Percentiles rank a stretch among this genome's conserved stretches.
These are phyloP conservation scores for Sugiyamaella xylanicola DNA, from an alignment of 1,139 yeast genomes.

Conservation along the genomic window DNA sequence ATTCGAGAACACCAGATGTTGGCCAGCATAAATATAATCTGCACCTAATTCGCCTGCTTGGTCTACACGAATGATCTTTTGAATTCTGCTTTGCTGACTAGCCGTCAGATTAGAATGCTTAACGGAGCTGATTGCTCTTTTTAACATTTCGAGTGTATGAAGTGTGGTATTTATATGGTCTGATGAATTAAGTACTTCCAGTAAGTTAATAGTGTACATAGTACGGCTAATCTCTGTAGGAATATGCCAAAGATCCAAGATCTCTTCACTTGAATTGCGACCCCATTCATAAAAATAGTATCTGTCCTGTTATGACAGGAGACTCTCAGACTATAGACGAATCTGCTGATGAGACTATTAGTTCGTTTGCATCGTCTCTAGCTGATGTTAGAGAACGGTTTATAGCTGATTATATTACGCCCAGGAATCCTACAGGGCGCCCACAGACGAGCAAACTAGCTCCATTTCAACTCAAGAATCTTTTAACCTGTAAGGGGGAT, in stretches of 20 bases:
- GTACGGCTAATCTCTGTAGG: no score
- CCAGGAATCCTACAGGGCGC: no score
- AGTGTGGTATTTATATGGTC: not conserved
- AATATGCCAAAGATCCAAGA: no score
- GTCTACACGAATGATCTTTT: conserved; percentile 82
- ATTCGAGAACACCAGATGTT: conserved; percentile 70
- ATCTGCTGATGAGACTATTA: no score
- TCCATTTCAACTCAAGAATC: not conserved
- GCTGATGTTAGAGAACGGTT: no score
- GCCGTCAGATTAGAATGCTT: conserved; percentile 27
- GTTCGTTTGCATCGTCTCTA: no score
- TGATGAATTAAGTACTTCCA: not conserved
- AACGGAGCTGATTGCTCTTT: conserved; percentile 33
- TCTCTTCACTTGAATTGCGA: no score
- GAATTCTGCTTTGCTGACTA: conserved; percentile 59
- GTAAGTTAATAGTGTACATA: no score
- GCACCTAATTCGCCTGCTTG: conserved; percentile 99
- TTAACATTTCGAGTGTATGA: conserved; percentile 16
- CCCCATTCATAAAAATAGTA: not conserved
- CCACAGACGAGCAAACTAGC: no score
- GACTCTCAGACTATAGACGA: not conserved
- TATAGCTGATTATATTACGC: no score
- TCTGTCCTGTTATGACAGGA: not conserved
- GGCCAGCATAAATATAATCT: conserved; percentile 89
- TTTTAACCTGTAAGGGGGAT: not conserved